These are phyloP conservation scores for Calonectria hongkongensis DNA, from an alignment of 2,329 filamentous ascomycete genomes.

Conservation along the genomic window DNA sequence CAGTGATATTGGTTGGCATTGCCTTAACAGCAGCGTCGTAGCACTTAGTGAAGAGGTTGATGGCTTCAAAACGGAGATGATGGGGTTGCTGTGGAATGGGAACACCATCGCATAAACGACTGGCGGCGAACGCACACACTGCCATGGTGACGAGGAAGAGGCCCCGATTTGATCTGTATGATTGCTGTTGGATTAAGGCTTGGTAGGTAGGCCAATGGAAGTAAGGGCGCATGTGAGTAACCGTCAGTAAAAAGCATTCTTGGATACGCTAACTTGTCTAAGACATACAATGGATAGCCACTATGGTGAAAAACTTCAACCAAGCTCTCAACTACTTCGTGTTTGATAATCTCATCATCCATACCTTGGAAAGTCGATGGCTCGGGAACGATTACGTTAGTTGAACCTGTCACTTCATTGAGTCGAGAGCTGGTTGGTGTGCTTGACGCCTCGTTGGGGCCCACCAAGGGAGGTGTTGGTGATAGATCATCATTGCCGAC, in stretches of 20 bases:
- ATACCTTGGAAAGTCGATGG: not conserved
- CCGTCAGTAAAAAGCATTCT: not conserved
- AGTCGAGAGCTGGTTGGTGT: not conserved
- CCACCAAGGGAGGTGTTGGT: not conserved
- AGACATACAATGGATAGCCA: not conserved
- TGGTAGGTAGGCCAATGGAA: slow-evolving; percentile 6
- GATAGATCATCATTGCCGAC: not conserved
- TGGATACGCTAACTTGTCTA: not conserved
- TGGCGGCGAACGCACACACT: not conserved
- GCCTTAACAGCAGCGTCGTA: not conserved
- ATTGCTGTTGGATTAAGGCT: not conserved
- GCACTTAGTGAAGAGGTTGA: not conserved
- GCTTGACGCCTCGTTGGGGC: not conserved
- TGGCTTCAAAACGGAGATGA: not conserved
- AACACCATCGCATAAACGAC: slow-evolving; percentile 4
- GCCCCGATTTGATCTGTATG: not conserved
- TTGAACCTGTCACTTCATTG: not conserved
- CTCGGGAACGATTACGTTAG: not conserved
- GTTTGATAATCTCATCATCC: not conserved
- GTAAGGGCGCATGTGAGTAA: not conserved
- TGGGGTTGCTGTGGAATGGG: not conserved
- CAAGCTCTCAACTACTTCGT: not conserved
- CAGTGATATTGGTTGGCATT: slow-evolving; percentile 1
- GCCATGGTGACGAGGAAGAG: slow-evolving; percentile 9
- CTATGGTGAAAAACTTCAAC: not conserved